Conservation (phyloP, 1,284 basidiomycete genomes). For the Abortiporus biennis region DNA sequence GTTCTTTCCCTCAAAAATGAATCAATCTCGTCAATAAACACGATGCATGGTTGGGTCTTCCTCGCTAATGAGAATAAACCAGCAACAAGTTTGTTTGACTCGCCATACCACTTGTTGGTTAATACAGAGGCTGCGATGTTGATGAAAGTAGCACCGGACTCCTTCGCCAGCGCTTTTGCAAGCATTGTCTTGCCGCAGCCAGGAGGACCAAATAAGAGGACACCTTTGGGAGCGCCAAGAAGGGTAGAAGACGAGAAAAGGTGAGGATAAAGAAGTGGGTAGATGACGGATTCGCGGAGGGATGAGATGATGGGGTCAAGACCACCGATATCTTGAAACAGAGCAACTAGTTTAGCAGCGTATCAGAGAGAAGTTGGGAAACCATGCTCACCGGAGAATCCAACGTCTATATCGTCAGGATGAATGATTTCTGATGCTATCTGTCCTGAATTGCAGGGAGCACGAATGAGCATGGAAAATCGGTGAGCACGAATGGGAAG, state of each 20-base stretch:
- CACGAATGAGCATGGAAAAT: not conserved
- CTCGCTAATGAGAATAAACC: slow-evolving; percentile 75
- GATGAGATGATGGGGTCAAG: slow-evolving; percentile 89
- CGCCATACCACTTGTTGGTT: slow-evolving; percentile 96
- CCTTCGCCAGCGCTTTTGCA: slow-evolving; percentile 92
- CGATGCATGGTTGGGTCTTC: slow-evolving; percentile 73
- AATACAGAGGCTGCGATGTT: slow-evolving; percentile 79
- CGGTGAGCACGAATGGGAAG: not conserved
- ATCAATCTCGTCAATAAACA: slow-evolving; percentile 83
- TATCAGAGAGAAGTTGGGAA: not conserved
- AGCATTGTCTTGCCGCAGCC: slow-evolving; percentile 96
- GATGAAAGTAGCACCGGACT: slow-evolving; percentile 96
- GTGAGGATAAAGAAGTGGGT: slow-evolving; percentile 89
- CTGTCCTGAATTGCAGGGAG: slow-evolving; percentile 42
- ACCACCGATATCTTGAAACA: slow-evolving; percentile 79
- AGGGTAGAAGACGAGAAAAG: slow-evolving; percentile 78
- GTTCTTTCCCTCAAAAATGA: slow-evolving; percentile 88
- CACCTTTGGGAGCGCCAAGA: slow-evolving; percentile 73
- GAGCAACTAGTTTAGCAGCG: slow-evolving; percentile 2
- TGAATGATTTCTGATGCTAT: slow-evolving; percentile 84
- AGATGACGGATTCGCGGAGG: slow-evolving; percentile 94
- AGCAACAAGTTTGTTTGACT: slow-evolving; percentile 96
- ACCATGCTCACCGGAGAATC: slow-evolving; percentile 56
- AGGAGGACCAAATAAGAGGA: slow-evolving; percentile 85
- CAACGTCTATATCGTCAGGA: slow-evolving; percentile 76